phyloP scores from a whole-genome alignment of 805 yeast genomes.

The Kodamaea restingae region DNA sequence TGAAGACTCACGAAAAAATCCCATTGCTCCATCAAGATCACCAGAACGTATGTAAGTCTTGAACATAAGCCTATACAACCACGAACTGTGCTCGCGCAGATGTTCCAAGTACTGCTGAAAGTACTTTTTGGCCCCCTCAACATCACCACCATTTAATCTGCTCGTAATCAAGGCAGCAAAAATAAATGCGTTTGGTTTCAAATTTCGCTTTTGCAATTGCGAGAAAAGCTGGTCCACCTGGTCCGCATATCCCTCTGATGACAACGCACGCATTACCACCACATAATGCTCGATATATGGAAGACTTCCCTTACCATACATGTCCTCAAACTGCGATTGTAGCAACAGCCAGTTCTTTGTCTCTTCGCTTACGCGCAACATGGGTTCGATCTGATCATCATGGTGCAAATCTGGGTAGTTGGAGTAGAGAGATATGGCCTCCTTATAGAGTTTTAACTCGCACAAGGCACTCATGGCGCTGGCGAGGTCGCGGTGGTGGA shows the following conservation, averaged over 20 bases:
- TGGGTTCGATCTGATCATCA: conserved; percentile 45
- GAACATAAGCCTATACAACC: conserved; percentile 28
- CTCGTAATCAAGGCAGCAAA: conserved; percentile 44
- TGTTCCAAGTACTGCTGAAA: conserved; percentile 19
- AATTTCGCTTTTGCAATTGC: conserved; percentile 43
- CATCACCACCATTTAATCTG: conserved; percentile 34
- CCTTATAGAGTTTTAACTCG: conserved; percentile 17
- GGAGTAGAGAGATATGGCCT: conserved; percentile 30
- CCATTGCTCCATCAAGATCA: conserved; percentile 25
- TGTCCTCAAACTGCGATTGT: conserved; percentile 52
- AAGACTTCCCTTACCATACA: conserved; percentile 50
- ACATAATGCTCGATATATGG: conserved; percentile 56
- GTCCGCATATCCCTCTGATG: conserved; percentile 43
- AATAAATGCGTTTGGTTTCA: conserved; percentile 44
- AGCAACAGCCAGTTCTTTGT: conserved; percentile 50
- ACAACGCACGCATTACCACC: conserved; percentile 58
- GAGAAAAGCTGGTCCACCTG: conserved; percentile 48
- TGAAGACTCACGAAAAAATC: conserved; percentile 21
- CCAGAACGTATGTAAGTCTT: conserved; percentile 22
- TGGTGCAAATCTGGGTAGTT: conserved; percentile 38
- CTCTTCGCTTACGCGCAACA: conserved; percentile 45
- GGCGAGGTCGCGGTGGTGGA: conserved; percentile 23
- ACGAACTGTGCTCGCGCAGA: conserved; percentile 19
- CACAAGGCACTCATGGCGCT: conserved; percentile 29
- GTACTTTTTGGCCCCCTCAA: conserved; percentile 31